A percentile compares a stretch with the other conserved stretches of the same genome.
Evolutionary conservation across 1,284 basidiomycete genomes (phyloP).

Genomic region (Ceratorhiza oryzae-sativae): DNA sequence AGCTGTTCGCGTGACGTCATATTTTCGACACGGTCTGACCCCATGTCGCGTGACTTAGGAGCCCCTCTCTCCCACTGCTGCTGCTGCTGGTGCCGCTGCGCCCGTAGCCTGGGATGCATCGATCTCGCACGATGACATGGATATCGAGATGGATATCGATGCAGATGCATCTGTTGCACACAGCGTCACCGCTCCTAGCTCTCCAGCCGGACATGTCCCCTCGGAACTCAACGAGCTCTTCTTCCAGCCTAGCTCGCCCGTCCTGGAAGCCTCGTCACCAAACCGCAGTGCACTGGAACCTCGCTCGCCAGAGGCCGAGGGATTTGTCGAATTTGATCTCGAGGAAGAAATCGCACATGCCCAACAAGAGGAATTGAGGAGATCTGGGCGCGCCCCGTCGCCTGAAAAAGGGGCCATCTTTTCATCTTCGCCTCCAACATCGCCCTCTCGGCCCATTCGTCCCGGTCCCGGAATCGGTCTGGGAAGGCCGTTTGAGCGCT

Average conservation of each 20-base stretch:
- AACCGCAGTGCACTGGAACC: conserved; percentile 61
- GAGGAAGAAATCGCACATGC: conserved; percentile 37
- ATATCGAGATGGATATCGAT: conserved; percentile 83
- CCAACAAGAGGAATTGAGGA: conserved; percentile 24
- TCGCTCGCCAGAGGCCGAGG: conserved; percentile 66
- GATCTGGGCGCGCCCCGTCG: conserved; percentile 16
- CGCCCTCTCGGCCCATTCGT: conserved; percentile 64
- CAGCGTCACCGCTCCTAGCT: conserved; percentile 49
- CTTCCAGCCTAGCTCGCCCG: conserved; percentile 63
- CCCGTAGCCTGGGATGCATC: conserved; percentile 38
- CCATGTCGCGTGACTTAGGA: conserved; percentile 12
- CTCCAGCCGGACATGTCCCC: conserved; percentile 42
- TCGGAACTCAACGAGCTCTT: conserved; percentile 56
- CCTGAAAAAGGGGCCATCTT: conserved; percentile 44
- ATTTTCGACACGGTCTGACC: neutral
- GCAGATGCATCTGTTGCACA: conserved; percentile 52
- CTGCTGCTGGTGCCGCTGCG: conserved; percentile 16
- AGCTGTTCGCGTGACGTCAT: conserved; percentile 25
- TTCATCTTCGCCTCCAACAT: conserved; percentile 66
- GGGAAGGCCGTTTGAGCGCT: conserved; percentile 58
- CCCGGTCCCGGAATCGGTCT: conserved; percentile 21
- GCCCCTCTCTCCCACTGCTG: neutral
- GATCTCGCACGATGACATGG: conserved; percentile 66
- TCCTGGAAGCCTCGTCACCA: conserved; percentile 52
- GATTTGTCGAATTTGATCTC: conserved; percentile 41